A percentile compares a stretch with the other conserved stretches of the same genome.
These are phyloP conservation scores for Debaryomyces prosopidis DNA, from an alignment of 805 yeast species.

Conservation along the genomic window DNA sequence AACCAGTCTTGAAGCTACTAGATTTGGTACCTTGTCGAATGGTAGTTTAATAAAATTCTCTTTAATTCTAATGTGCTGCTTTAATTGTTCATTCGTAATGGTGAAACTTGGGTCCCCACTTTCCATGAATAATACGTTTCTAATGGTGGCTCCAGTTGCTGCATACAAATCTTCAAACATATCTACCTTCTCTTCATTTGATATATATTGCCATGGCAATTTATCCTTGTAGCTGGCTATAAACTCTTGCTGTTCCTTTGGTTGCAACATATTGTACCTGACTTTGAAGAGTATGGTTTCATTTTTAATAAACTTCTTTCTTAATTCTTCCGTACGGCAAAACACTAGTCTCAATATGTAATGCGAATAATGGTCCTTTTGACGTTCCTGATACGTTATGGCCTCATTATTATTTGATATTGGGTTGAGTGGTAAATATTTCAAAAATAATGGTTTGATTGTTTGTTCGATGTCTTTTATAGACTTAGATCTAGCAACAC, in stretches of 20 bases:
- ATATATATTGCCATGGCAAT: constrained; percentile 71
- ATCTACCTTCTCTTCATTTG: constrained; percentile 57
- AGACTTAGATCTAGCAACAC: constrained; percentile 61
- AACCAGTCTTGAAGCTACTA: constrained; percentile 73
- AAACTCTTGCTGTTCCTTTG: constrained; percentile 69
- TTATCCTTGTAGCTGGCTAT: constrained; percentile 54
- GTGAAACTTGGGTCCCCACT: constrained; percentile 24
- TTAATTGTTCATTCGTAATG: constrained; percentile 52
- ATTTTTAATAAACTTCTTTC: constrained; percentile 74
- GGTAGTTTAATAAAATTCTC: constrained; percentile 83
- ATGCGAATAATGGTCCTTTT: constrained; percentile 91
- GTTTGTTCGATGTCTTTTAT: constrained; percentile 64
- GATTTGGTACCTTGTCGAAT: constrained; percentile 79
- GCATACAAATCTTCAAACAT: constrained; percentile 52
- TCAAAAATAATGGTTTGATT: constrained; percentile 64
- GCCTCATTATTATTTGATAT: constrained; percentile 11
- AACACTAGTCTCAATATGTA: constrained; percentile 85
- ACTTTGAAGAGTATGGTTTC: constrained; percentile 75
- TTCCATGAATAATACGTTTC: constrained; percentile 34
- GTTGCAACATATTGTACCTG: constrained; percentile 64
- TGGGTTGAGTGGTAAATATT: constrained; percentile 61
- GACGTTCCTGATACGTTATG: constrained; percentile 56
- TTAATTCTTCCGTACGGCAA: constrained; percentile 80
- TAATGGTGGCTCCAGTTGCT: constrained; percentile 51
- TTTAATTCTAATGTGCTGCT: constrained; percentile 45